Conservation (phyloP, 345 rosid genomes). For the Rhodamnia argentea region DNA sequence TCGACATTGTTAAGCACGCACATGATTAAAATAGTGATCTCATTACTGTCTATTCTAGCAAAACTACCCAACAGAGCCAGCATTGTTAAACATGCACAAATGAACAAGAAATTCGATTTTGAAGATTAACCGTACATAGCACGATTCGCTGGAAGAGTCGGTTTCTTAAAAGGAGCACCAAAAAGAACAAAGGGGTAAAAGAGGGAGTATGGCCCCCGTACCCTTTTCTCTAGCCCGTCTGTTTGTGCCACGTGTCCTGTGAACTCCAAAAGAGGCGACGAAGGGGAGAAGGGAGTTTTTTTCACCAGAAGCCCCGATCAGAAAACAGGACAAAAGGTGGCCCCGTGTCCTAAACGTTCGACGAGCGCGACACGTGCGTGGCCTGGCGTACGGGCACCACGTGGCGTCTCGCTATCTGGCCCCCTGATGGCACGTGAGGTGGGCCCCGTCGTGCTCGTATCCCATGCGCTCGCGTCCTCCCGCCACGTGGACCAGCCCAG, state of each 20-base stretch:
- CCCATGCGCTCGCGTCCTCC: not conserved
- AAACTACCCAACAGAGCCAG: no score
- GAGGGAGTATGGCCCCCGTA: no score
- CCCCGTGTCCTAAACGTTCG: constrained; percentile 3
- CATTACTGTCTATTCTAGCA: no score
- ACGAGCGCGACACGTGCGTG: constrained; percentile 15
- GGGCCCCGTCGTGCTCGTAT: not conserved
- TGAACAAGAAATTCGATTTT: not conserved
- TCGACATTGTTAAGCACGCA: no score
- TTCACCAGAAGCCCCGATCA: not conserved
- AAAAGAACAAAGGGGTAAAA: no score
- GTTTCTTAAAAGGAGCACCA: not conserved
- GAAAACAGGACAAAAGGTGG: constrained; percentile 16
- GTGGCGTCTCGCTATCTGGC: constrained; percentile 7
- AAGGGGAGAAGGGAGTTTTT: not conserved
- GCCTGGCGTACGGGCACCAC: not conserved
- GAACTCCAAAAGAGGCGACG: not conserved
- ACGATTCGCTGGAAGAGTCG: not conserved
- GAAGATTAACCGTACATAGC: not conserved
- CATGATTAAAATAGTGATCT: no score
- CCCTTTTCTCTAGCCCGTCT: not conserved
- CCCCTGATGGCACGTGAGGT: constrained; percentile 39
- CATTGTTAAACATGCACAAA: not conserved
- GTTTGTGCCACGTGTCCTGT: not conserved
- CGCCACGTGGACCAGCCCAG: not conserved